These are phyloP conservation scores for Simplicillium sp. DNA, from an alignment of 2,329 filamentous ascomycete species.

Conservation along the genomic window DNA sequence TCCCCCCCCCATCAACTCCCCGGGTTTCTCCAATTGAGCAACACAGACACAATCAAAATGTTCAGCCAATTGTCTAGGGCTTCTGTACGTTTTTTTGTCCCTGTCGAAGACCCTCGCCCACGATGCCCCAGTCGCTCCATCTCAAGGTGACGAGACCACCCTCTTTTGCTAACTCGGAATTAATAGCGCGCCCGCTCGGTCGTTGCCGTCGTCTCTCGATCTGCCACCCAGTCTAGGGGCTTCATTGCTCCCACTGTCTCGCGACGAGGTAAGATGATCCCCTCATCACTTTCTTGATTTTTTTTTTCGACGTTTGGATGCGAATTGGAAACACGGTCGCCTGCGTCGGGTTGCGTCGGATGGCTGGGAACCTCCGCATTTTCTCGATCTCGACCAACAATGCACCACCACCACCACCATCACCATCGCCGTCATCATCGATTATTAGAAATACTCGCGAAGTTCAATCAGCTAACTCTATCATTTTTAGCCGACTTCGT, in stretches of 20 bases:
- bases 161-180: conserved; percentile 13
- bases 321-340: neutral
- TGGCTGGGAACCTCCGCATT: conserved; percentile 5
- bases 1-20: too few species aligned
- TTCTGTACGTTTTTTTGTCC: too few species aligned
- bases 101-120: neutral
- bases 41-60: too few species aligned
- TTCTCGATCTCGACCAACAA: conserved; percentile 2
- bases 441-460: too few species aligned
- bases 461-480: too few species aligned
- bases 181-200: conserved; percentile 42
- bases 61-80: too few species aligned
- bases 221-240: conserved; percentile 39
- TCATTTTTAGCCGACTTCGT: conserved; percentile 73
- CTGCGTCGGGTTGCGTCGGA: too few species aligned
- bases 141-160: neutral
- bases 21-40: too few species aligned
- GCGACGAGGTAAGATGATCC: conserved; percentile 46
- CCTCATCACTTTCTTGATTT: neutral
- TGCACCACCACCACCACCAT: neutral
- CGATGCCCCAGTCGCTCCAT: neutral
- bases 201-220: conserved; percentile 38
- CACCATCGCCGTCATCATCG: too few species aligned
- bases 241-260: conserved; percentile 53
- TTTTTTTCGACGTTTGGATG: conserved; percentile 4